Percentiles rank a stretch among this genome's conserved stretches.
Evolutionary conservation across 768 basidiomycete species (phyloP).

Genomic region (Suillus weaverae): DNA sequence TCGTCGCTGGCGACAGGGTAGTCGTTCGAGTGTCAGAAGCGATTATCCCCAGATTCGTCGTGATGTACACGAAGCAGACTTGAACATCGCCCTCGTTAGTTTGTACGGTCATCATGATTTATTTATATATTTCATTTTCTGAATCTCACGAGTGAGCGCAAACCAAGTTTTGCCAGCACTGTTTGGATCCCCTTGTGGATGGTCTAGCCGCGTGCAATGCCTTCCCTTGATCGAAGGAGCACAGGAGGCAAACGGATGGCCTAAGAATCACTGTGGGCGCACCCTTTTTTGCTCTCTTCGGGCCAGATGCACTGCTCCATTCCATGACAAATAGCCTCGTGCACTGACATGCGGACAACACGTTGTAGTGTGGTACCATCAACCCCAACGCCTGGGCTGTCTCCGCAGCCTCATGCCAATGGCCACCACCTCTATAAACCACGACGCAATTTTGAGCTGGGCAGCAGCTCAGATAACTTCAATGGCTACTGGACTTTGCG

Average conservation of each 20-base stretch:
- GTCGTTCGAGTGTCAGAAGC: slow-evolving; percentile 56
- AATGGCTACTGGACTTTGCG: slow-evolving; percentile 31
- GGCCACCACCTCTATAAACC: slow-evolving; percentile 7
- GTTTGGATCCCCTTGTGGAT: background rate
- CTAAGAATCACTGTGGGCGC: background rate
- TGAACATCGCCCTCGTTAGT: slow-evolving; percentile 8
- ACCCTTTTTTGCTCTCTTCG: background rate
- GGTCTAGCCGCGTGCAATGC: background rate
- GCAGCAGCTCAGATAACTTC: slow-evolving; percentile 12
- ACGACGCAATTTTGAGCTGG: background rate
- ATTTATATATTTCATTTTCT: background rate
- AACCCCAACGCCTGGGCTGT: background rate
- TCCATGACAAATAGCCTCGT: background rate
- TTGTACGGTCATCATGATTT: background rate
- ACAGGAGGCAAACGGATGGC: background rate
- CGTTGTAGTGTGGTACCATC: background rate
- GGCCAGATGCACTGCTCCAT: background rate
- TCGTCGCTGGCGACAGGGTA: slow-evolving; percentile 48
- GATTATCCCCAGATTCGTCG: slow-evolving; percentile 56
- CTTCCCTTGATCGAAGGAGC: background rate
- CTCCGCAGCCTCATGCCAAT: slow-evolving; percentile 2
- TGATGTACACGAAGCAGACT: slow-evolving; percentile 52
- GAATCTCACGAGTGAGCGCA: background rate
- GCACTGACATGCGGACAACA: slow-evolving; percentile 2
- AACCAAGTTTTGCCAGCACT: background rate